phyloP scores from a whole-genome alignment of 768 basidiomycete genomes.

The Mycena pura region DNA sequence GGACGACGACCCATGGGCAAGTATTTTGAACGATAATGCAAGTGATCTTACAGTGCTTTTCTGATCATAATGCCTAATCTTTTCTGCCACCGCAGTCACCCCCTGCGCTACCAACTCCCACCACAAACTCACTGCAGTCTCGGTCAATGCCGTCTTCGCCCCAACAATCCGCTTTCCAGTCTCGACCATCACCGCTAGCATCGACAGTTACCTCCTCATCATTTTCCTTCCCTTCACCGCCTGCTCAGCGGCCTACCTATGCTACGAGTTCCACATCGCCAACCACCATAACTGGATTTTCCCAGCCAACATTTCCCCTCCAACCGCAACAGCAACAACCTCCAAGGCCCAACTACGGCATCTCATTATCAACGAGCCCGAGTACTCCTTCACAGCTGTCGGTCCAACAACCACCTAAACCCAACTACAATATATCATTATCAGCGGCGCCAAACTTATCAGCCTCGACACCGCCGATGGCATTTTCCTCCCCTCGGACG shows the following conservation, averaged over 20 bases:
- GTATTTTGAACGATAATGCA: constrained; percentile 62
- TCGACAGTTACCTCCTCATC: constrained; percentile 43
- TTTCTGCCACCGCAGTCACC: constrained; percentile 32
- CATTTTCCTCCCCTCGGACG: constrained; percentile 26
- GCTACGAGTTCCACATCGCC: constrained; percentile 7
- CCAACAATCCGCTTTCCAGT: constrained; percentile 38
- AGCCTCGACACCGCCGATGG: constrained; percentile 34
- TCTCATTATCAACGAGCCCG: constrained; percentile 42
- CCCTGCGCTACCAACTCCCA: constrained; percentile 26
- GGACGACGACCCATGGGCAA: constrained; percentile 90
- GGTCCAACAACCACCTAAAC: constrained; percentile 40
- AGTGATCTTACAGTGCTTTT: constrained; percentile 15
- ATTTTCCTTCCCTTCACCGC: constrained; percentile 30
- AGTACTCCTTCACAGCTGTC: constrained; percentile 21
- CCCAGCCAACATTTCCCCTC: constrained; percentile 16
- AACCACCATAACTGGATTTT: constrained; percentile 12
- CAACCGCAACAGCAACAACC: constrained; percentile 17
- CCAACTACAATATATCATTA: constrained; percentile 67
- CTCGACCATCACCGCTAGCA: constrained; percentile 47
- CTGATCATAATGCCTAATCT: constrained; percentile 2
- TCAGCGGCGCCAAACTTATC: constrained; percentile 29
- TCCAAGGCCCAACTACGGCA: constrained; percentile 51
- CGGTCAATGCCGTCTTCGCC: constrained; percentile 50
- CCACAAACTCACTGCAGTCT: constrained; percentile 26
- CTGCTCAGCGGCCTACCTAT: constrained; percentile 20